Percentiles rank a stretch among this genome's conserved stretches.
These are phyloP conservation scores for Pleurotus salmoneostramineus DNA, from an alignment of 768 basidiomycete genomes.

Conservation along the genomic window DNA sequence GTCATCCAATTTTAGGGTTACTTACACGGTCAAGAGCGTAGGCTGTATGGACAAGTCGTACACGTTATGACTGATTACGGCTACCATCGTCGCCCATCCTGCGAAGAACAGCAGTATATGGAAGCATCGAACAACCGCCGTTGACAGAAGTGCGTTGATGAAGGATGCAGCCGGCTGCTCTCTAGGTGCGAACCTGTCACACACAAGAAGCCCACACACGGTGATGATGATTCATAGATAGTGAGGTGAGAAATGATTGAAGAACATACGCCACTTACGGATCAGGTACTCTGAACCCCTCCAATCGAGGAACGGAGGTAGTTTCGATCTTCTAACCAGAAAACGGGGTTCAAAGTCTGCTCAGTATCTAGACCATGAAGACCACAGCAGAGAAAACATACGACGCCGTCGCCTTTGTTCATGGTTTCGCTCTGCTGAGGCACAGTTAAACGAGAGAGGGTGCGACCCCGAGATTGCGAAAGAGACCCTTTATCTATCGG, in stretches of 20 bases:
- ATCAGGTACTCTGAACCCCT: not conserved
- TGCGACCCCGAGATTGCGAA: too few species aligned
- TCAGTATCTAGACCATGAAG: not conserved
- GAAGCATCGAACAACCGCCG: constrained; percentile 56
- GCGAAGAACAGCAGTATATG: constrained; percentile 63
- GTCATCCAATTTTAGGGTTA: not conserved
- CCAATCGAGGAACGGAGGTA: not conserved
- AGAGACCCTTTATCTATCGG: too few species aligned
- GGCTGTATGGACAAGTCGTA: constrained; percentile 39
- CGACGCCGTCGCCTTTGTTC: not conserved
- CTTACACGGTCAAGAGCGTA: constrained; percentile 69
- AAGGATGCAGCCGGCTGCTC: constrained; percentile 5
- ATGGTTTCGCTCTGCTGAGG: not conserved
- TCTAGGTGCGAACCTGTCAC: constrained; percentile 5
- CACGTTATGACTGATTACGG: constrained; percentile 44
- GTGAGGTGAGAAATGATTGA: not conserved
- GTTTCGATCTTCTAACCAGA: not conserved
- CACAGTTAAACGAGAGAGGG: too few species aligned
- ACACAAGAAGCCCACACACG: not conserved
- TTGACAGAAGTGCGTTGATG: constrained; percentile 23
- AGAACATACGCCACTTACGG: not conserved
- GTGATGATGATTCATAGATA: not conserved
- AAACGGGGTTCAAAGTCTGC: not conserved
- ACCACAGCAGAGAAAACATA: not conserved
- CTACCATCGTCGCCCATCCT: constrained; percentile 58